A percentile compares a stretch with the other conserved stretches of the same genome.
Evolutionary conservation across 176 grass and related monocot genomes (phyloP).

Genomic region (Bolboschoenus planiculmis): DNA sequence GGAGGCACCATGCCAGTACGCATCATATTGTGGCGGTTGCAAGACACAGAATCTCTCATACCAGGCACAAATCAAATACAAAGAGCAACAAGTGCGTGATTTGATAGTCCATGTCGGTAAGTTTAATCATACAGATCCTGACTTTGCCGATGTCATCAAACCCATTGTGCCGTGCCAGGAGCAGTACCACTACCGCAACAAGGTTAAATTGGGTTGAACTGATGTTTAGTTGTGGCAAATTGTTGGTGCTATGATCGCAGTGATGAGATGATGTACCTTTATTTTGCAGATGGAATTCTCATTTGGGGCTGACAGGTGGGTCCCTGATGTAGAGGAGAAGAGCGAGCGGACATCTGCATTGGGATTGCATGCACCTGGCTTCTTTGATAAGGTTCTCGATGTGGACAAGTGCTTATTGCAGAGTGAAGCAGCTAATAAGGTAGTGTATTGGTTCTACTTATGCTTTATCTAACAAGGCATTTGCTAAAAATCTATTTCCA

Average conservation of each 20-base stretch:
- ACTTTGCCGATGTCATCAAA: conserved; percentile 47
- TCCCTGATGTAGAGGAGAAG: conserved; percentile 36
- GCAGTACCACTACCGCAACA: conserved; percentile 86
- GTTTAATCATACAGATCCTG: conserved; percentile 34
- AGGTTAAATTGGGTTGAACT: conserved; percentile 34
- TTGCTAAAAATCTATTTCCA: not conserved
- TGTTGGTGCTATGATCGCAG: conserved; percentile 27
- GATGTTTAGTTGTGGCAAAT: conserved; percentile 20
- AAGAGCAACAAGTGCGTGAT: conserved; percentile 68
- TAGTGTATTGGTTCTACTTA: conserved; percentile 16
- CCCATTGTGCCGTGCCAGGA: conserved; percentile 75
- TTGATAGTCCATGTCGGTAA: conserved; percentile 74
- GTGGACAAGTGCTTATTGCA: conserved; percentile 84
- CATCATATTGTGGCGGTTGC: conserved; percentile 74
- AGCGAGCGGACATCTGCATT: conserved; percentile 34
- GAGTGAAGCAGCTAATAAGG: conserved; percentile 74
- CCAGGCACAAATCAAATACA: conserved; percentile 60
- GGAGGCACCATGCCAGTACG: conserved; percentile 64
- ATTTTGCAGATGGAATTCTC: conserved; percentile 93
- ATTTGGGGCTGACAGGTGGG: conserved; percentile 79
- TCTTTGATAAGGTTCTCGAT: conserved; percentile 85
- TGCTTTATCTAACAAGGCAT: conserved; percentile 25
- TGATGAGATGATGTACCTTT: conserved; percentile 12
- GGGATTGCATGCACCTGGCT: conserved; percentile 82
- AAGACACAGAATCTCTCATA: conserved; percentile 85